phyloP scores from a whole-genome alignment of 441 rosid genomes.

The Syzygium syzygioides region DNA sequence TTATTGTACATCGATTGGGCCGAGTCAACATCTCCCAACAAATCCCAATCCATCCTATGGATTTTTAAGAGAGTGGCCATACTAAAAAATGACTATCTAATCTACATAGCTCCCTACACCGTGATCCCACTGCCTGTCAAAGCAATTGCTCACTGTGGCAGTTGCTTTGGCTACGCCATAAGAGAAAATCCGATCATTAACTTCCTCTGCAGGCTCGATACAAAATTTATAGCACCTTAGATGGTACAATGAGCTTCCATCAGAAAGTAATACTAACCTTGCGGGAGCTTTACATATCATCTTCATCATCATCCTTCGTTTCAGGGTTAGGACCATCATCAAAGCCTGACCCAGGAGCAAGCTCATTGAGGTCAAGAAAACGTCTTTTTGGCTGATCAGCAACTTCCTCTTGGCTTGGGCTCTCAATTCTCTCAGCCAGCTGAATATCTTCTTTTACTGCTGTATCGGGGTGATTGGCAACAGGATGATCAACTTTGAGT shows the following conservation, averaged over 20 bases:
- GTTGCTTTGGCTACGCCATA: not conserved
- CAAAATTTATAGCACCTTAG: not conserved
- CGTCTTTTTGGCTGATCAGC: not conserved
- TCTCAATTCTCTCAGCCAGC: constrained; percentile 39
- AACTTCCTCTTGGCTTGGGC: constrained; percentile 55
- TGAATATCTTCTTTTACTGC: constrained; percentile 39
- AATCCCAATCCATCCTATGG: not conserved
- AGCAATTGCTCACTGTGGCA: not conserved
- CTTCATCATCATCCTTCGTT: constrained; percentile 21
- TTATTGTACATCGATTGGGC: constrained; percentile 49
- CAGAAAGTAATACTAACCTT: constrained; percentile 17
- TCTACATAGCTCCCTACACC: not conserved
- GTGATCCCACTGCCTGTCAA: not conserved
- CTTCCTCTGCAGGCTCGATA: not conserved
- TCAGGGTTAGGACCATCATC: constrained; percentile 78
- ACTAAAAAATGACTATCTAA: not conserved
- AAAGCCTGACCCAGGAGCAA: constrained; percentile 53
- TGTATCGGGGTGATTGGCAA: constrained; percentile 31
- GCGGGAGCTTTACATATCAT: constrained; percentile 46
- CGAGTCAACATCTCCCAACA: constrained; percentile 1
- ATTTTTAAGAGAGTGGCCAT: not conserved
- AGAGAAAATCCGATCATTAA: not conserved
- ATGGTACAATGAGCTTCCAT: not conserved
- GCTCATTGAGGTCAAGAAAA: constrained; percentile 4
- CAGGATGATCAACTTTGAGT: constrained; percentile 41